phyloP scores from a whole-genome alignment of 116 monocot genomes.

The Posidonia oceanica region DNA sequence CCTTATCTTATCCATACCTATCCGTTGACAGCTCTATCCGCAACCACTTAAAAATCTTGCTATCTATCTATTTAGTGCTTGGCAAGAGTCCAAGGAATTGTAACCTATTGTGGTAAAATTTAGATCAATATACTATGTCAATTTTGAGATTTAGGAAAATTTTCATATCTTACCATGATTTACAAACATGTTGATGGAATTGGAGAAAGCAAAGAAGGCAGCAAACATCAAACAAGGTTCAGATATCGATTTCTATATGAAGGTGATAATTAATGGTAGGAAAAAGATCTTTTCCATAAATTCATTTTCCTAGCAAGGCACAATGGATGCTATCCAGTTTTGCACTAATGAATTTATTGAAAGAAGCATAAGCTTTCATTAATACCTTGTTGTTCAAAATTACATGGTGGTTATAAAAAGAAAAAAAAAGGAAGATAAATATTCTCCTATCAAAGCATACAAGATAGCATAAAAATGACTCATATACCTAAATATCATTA shows the following conservation, averaged over 20 bases:
- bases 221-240: slow-evolving; percentile 87
- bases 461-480: too few relatives aligned
- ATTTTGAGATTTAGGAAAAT: background rate
- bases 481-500: too few relatives aligned
- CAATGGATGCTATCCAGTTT: background rate
- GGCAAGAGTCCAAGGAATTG: slow-evolving; percentile 75
- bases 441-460: too few relatives aligned
- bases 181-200: slow-evolving; percentile 74
- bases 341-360: background rate
- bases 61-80: too few relatives aligned
- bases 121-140: background rate
- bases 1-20: too few relatives aligned
- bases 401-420: too few relatives aligned
- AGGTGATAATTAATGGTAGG: slow-evolving; percentile 52
- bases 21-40: too few relatives aligned
- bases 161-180: background rate
- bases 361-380: background rate
- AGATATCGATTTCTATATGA: slow-evolving; percentile 90
- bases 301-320: background rate
- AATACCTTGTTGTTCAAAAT: background rate
- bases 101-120: slow-evolving; percentile 27
- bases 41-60: too few relatives aligned
- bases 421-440: too few relatives aligned
- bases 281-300: background rate
- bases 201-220: slow-evolving; percentile 71